phyloP scores from a whole-genome alignment of 1,139 yeast species.

The Geotrichum bryndzae region DNA sequence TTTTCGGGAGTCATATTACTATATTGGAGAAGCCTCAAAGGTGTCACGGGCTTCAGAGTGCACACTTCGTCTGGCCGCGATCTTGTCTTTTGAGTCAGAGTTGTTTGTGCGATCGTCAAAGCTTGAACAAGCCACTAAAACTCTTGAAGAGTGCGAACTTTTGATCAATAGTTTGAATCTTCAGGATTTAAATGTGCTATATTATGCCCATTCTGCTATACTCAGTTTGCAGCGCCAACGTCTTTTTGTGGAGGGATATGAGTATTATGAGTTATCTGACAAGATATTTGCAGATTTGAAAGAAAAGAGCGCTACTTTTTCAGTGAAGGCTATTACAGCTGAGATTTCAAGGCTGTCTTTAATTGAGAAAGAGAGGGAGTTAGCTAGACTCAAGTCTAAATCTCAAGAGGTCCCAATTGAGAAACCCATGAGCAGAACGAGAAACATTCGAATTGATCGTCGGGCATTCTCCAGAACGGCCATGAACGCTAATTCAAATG shows the following conservation, averaged over 20 bases:
- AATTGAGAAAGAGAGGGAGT: not conserved
- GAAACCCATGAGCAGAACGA: not conserved
- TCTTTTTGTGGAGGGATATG: slow-evolving; percentile 24
- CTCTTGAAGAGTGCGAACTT: slow-evolving; percentile 24
- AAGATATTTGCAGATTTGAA: slow-evolving; percentile 19
- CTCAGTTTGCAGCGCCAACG: slow-evolving; percentile 25
- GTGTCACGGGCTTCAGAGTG: slow-evolving; percentile 21
- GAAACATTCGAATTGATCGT: not conserved
- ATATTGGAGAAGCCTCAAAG: slow-evolving; percentile 25
- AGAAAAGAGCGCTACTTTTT: slow-evolving; percentile 17
- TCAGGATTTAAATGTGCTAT: slow-evolving; percentile 24
- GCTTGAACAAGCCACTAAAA: slow-evolving; percentile 22
- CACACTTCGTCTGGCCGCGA: slow-evolving; percentile 20
- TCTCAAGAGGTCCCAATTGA: not conserved
- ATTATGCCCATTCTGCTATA: slow-evolving; percentile 25
- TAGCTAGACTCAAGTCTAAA: not conserved
- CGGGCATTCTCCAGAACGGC: not conserved
- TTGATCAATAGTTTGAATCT: slow-evolving; percentile 20
- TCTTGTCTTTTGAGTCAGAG: slow-evolving; percentile 25
- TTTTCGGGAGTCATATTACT: slow-evolving; percentile 23
- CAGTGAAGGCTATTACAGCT: slow-evolving; percentile 19
- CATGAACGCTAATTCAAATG: not conserved
- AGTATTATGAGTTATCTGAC: slow-evolving; percentile 26
- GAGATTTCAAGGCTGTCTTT: slow-evolving; percentile 18
- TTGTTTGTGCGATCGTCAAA: slow-evolving; percentile 23